Conservation (phyloP, 2,329 filamentous ascomycete genomes). For the Pseudovirgaria hyperparasitica region DNA sequence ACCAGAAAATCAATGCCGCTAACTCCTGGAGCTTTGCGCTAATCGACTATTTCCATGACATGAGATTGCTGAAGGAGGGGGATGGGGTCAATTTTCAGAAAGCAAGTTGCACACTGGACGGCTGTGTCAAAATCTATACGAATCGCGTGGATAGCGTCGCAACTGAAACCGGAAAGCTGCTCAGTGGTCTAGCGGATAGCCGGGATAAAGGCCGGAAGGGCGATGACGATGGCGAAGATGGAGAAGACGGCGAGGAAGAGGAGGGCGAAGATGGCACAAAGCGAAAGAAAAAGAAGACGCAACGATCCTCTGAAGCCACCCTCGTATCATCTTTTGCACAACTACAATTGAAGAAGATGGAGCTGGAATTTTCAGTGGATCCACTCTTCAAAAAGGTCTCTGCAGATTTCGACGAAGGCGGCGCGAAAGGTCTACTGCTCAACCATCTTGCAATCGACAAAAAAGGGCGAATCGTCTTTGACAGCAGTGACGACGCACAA, state of each 20-base stretch:
- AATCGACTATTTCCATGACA: constrained; percentile 99
- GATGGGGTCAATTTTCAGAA: constrained; percentile 98
- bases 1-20: constrained; percentile 68
- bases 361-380: constrained; percentile 91
- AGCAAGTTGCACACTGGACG: constrained; percentile 91
- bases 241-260: constrained; percentile 54
- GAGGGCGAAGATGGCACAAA: constrained; percentile 44
- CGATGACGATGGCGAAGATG: constrained; percentile 19
- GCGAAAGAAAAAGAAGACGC: constrained; percentile 64
- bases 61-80: constrained; percentile 92
- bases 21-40: constrained; percentile 99
- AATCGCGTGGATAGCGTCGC: constrained; percentile 96
- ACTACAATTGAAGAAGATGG: constrained; percentile 90
- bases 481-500: constrained; percentile 80
- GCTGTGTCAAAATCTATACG: constrained; percentile 98
- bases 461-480: constrained; percentile 88
- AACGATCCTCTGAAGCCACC: constrained; percentile 83
- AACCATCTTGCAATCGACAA: constrained; percentile 96
- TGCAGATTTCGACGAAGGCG: constrained; percentile 95
- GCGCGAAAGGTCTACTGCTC: constrained; percentile 84
- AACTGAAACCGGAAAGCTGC: constrained; percentile 86
- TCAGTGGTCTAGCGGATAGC: constrained; percentile 87
- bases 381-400: constrained; percentile 99
- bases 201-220: constrained; percentile 43
- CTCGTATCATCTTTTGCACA: constrained; percentile 78